Conservation (phyloP, 1,284 basidiomycete genomes). For the Blastosporella zonata region DNA sequence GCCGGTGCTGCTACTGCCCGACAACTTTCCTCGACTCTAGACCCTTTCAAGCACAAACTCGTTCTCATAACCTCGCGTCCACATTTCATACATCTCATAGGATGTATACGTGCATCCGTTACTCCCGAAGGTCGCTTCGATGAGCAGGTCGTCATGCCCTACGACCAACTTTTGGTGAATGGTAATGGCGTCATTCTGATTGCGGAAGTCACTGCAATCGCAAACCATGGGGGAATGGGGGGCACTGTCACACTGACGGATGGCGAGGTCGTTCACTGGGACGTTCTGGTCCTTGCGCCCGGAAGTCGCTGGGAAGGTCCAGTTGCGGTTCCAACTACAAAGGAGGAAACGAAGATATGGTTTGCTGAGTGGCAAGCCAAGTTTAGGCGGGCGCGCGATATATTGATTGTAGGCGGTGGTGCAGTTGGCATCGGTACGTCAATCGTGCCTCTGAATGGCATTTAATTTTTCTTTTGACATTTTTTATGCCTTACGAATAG, state of each 20-base stretch:
- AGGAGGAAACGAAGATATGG: slow-evolving; percentile 34
- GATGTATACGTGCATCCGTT: slow-evolving; percentile 24
- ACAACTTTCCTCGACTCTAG: slow-evolving; percentile 33
- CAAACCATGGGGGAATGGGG: slow-evolving; percentile 39
- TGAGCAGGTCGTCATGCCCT: slow-evolving; percentile 35
- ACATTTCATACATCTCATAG: slow-evolving; percentile 34
- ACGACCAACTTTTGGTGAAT: slow-evolving; percentile 45
- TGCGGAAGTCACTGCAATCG: slow-evolving; percentile 43
- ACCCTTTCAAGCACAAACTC: slow-evolving; percentile 33
- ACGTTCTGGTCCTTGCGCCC: slow-evolving; percentile 13
- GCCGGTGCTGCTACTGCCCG: slow-evolving; percentile 31
- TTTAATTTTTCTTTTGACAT: background rate
- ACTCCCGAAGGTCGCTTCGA: slow-evolving; percentile 32
- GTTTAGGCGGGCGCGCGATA: slow-evolving; percentile 45
- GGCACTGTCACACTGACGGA: slow-evolving; percentile 32
- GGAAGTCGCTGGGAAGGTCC: slow-evolving; percentile 17
- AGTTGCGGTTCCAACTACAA: slow-evolving; percentile 36
- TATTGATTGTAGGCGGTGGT: slow-evolving; percentile 63
- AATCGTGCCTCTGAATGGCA: background rate
- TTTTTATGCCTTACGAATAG: slow-evolving; percentile 26
- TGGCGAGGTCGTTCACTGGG: slow-evolving; percentile 36
- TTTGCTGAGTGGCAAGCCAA: slow-evolving; percentile 40
- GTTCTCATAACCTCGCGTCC: slow-evolving; percentile 38
- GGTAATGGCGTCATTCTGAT: slow-evolving; percentile 43
- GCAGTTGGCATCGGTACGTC: slow-evolving; percentile 52